A percentile compares a stretch with the other conserved stretches of the same genome.
These are phyloP conservation scores for Mycena albidolilacea DNA, from an alignment of 768 basidiomycete species.

Conservation along the genomic window DNA sequence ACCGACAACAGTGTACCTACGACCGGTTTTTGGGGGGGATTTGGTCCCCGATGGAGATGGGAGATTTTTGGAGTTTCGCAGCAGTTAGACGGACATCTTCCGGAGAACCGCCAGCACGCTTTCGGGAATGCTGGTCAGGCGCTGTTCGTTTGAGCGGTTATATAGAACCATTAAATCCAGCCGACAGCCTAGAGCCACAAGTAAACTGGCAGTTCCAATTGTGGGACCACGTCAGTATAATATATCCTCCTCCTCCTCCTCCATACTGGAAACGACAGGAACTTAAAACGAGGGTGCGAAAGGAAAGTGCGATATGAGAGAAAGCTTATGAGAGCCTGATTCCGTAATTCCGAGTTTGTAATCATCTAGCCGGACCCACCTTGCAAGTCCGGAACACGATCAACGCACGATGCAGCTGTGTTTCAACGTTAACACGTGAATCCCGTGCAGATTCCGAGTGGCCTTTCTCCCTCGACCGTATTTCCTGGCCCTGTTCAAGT, in stretches of 20 bases:
- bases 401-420: no score
- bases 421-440: no score
- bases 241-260: no score
- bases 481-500: no score
- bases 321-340: no score
- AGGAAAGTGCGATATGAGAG: not conserved
- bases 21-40: slow-evolving; percentile 79
- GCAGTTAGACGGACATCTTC: slow-evolving; percentile 58
- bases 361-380: no score
- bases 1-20: slow-evolving; percentile 83
- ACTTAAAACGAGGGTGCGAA: not conserved
- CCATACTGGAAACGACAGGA: slow-evolving; percentile 13
- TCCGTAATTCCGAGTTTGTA: no score
- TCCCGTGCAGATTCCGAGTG: no score
- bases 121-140: slow-evolving; percentile 64
- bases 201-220: no score
- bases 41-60: slow-evolving; percentile 56
- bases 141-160: slow-evolving; percentile 66
- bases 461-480: no score
- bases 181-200: slow-evolving; percentile 20
- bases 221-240: no score
- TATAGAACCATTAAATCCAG: slow-evolving; percentile 47
- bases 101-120: slow-evolving; percentile 60
- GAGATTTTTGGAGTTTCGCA: slow-evolving; percentile 50
- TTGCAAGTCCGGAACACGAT: no score